Evolutionary conservation across 2,329 filamentous ascomycete species (phyloP).

Genomic region (Cercospora sesami): DNA sequence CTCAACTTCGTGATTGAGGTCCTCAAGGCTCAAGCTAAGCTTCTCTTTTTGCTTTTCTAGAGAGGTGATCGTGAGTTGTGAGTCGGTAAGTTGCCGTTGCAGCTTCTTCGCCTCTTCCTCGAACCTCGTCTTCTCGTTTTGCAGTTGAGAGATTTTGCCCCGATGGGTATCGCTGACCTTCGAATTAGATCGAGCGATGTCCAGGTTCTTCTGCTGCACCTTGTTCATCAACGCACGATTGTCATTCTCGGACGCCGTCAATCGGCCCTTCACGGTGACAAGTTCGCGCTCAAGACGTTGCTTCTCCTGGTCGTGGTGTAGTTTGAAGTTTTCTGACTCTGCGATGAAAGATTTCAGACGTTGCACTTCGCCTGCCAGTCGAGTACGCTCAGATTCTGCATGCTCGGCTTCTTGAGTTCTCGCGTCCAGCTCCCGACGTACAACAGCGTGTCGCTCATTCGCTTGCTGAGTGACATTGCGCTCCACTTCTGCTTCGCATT

Average conservation of each 20-base stretch:
- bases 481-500: constrained; percentile 79
- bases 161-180: constrained; percentile 81
- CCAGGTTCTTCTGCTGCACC: constrained; percentile 92
- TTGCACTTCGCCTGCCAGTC: constrained; percentile 77
- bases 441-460: constrained; percentile 73
- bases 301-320: constrained; percentile 90
- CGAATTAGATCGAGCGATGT: constrained; percentile 88
- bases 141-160: constrained; percentile 71
- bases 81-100: constrained; percentile 79
- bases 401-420: constrained; percentile 74
- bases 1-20: constrained; percentile 87
- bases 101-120: constrained; percentile 82
- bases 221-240: constrained; percentile 95
- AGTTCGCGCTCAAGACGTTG: constrained; percentile 89
- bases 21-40: constrained; percentile 80
- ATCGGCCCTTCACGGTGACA: constrained; percentile 82
- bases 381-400: constrained; percentile 75
- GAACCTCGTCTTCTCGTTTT: constrained; percentile 76
- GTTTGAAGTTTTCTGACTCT: constrained; percentile 83
- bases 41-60: constrained; percentile 95
- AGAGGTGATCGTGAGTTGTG: constrained; percentile 77
- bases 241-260: constrained; percentile 92
- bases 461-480: constrained; percentile 74
- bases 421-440: constrained; percentile 77
- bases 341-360: constrained; percentile 83